A percentile compares a stretch with the other conserved stretches of the same genome.
These are phyloP conservation scores for Trichoderma erinaceum DNA, from an alignment of 495 filamentous ascomycete genomes.

Conservation along the genomic window DNA sequence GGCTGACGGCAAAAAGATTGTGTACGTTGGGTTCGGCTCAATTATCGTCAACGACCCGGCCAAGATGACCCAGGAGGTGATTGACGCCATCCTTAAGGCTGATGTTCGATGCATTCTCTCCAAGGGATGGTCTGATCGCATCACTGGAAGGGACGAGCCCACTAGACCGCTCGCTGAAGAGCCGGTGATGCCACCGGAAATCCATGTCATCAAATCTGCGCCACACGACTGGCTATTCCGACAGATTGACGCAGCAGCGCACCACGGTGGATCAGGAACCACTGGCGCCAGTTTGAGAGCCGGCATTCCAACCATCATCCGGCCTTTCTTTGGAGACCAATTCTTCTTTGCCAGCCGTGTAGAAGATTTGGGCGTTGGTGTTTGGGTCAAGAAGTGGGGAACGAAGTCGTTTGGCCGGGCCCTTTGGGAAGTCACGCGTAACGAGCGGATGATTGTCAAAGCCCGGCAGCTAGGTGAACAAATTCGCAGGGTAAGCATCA, in stretches of 20 bases:
- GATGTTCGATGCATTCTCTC: slow-evolving; percentile 93
- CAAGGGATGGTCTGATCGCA: slow-evolving; percentile 98
- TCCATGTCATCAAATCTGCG: slow-evolving; percentile 80
- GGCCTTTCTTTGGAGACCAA: slow-evolving; percentile 96
- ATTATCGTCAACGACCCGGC: slow-evolving; percentile 90
- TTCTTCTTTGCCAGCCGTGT: slow-evolving; percentile 90
- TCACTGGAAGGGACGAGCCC: slow-evolving; percentile 41
- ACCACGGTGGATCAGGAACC: slow-evolving; percentile 92
- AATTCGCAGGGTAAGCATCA: slow-evolving; percentile 68
- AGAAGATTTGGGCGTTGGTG: slow-evolving; percentile 87
- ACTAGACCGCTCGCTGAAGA: slow-evolving; percentile 40
- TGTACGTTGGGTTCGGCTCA: slow-evolving; percentile 95
- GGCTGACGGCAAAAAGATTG: slow-evolving; percentile 77
- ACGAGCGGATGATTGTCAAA: slow-evolving; percentile 81
- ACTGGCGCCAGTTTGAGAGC: slow-evolving; percentile 91
- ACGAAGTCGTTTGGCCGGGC: slow-evolving; percentile 73
- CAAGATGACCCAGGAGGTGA: slow-evolving; percentile 80
- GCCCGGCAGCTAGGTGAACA: slow-evolving; percentile 74
- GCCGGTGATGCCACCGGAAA: slow-evolving; percentile 68
- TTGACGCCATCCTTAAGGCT: slow-evolving; percentile 84
- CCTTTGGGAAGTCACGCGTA: slow-evolving; percentile 87
- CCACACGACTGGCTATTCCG: slow-evolving; percentile 96
- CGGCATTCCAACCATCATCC: slow-evolving; percentile 89
- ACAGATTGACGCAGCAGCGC: slow-evolving; percentile 89
- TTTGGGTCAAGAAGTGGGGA: slow-evolving; percentile 84